Base-by-base conservation (phyloP, 345 rosid species). In the Sonneratia alba region DNA sequence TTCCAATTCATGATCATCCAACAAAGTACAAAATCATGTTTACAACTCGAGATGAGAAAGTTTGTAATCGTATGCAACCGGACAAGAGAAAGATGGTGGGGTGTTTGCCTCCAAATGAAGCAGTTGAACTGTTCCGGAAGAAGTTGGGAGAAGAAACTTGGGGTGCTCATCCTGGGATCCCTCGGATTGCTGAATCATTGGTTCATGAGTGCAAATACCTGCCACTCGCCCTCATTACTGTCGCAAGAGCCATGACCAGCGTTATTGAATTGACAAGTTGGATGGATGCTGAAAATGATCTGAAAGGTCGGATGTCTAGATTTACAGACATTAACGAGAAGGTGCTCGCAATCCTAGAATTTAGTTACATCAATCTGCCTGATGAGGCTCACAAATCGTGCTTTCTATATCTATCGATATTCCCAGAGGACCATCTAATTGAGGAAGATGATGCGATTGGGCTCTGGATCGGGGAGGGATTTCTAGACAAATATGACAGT, bases 401-500 rank as follows among this genome's bases (percentile, higher is more conserved):
- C 38, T 80, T 80, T 63, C 70, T 69, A 4, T 72, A 74, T 47
- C 75, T 72, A n/a, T 75, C 70, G 19, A 4, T 81, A 4, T 81
- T 73, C 27, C 74, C 73, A 2, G 77, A 73, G 73, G 73, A 43
- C 38, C 22, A 49, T 66, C 37, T 1, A 16, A 75, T 81, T 4
- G 1, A 2, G 3, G 32, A 24, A n/a, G 18, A 37, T 32, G 40
- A 78, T 3, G 71, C 75, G 3, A 71, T 78, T 51, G 67, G 12
- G 11, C 70, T 67, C 7, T 81, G 77, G 81, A 70, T 75, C 18
- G 79, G 77, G 16, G 65, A 79, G 63, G 84, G 84, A 1, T 57
- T 77, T 72, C 13, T 83, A 11, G 53, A 64, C 45, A 63, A 45
- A 38, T n/a, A 9, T 2, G 0, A 9, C 34, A 37, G 37, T 15